Evolutionary conservation across 352 stramenopile genomes (phyloP).

Genomic region (Globisporangium camurandrum): DNA sequence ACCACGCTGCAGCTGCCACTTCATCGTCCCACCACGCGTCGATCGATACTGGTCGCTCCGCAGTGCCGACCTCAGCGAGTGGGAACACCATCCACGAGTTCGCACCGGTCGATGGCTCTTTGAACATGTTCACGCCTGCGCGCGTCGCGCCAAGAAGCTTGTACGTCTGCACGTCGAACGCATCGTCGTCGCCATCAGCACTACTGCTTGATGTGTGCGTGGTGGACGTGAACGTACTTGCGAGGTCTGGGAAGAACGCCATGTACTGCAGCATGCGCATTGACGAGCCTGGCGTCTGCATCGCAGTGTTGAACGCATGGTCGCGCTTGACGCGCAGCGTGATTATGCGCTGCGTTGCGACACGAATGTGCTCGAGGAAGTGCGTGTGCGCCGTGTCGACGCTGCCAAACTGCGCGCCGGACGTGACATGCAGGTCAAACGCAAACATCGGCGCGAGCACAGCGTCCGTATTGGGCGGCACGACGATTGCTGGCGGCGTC

Average conservation of each 20-base stretch:
- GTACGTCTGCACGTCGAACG: conserved; percentile 24
- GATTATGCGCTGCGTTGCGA: conserved; percentile 14
- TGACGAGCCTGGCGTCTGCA: conserved; percentile 21
- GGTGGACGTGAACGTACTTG: conserved; percentile 19
- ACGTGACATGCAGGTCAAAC: conserved; percentile 22
- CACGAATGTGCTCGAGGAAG: conserved; percentile 18
- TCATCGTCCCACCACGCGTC: conserved; percentile 31
- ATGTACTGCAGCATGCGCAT: conserved; percentile 34
- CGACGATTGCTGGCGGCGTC: conserved; percentile 3
- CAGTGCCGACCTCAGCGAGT: conserved; percentile 15
- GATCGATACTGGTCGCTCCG: not conserved
- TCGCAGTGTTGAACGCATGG: conserved; percentile 10
- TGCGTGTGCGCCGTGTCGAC: not conserved
- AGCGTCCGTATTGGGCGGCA: conserved; percentile 12
- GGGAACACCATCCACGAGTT: conserved; percentile 23
- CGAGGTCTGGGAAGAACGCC: conserved; percentile 25
- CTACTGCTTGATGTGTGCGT: not conserved
- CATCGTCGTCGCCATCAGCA: not conserved
- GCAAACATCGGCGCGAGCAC: conserved; percentile 22
- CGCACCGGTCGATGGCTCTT: conserved; percentile 19
- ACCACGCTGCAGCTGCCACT: conserved; percentile 20
- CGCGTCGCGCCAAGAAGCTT: conserved; percentile 26
- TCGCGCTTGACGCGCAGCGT: conserved; percentile 28
- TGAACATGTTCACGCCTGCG: conserved; percentile 28
- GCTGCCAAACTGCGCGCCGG: conserved; percentile 10